phyloP scores from a whole-genome alignment of 1,284 basidiomycete species.

The Pyrrhoderma lamaoense region DNA sequence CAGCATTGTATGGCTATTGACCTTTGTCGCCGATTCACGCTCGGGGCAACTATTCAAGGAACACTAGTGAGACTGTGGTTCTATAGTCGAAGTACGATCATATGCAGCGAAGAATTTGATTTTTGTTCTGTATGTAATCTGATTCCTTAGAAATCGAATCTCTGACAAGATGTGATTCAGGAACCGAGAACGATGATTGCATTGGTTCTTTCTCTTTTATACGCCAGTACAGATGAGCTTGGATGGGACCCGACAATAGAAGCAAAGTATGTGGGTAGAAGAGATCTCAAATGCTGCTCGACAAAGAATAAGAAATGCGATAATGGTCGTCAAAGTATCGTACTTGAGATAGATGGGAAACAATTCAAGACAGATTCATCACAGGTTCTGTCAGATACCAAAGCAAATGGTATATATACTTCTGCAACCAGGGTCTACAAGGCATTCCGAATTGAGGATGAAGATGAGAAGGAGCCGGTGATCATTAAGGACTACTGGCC shows the following conservation, averaged over 20 bases:
- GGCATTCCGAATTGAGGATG: not conserved
- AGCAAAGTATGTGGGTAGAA: not conserved
- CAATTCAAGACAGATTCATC: not conserved
- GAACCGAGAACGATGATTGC: not conserved
- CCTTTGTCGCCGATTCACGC: slow-evolving; percentile 17
- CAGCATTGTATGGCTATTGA: slow-evolving; percentile 17
- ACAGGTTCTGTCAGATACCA: slow-evolving; percentile 1
- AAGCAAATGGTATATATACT: not conserved
- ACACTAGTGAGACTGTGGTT: slow-evolving; percentile 15
- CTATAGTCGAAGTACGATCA: not conserved
- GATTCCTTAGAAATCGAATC: not conserved
- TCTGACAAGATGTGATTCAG: not conserved
- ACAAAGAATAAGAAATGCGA: too few relatives aligned
- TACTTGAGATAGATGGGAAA: not conserved
- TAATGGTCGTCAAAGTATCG: not conserved
- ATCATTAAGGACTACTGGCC: too few relatives aligned
- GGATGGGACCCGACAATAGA: not conserved
- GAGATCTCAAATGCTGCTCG: too few relatives aligned
- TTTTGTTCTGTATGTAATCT: slow-evolving; percentile 1
- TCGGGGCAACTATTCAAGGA: slow-evolving; percentile 17
- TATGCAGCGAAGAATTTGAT: not conserved
- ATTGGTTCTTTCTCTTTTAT: slow-evolving; percentile 3
- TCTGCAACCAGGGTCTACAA: slow-evolving; percentile 1
- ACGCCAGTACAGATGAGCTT: not conserved
- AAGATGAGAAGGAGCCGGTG: too few relatives aligned